A percentile compares a stretch with the other conserved stretches of the same genome.
These are phyloP conservation scores for Calocybe gangraenosa DNA, from an alignment of 768 basidiomycete species.

Conservation along the genomic window DNA sequence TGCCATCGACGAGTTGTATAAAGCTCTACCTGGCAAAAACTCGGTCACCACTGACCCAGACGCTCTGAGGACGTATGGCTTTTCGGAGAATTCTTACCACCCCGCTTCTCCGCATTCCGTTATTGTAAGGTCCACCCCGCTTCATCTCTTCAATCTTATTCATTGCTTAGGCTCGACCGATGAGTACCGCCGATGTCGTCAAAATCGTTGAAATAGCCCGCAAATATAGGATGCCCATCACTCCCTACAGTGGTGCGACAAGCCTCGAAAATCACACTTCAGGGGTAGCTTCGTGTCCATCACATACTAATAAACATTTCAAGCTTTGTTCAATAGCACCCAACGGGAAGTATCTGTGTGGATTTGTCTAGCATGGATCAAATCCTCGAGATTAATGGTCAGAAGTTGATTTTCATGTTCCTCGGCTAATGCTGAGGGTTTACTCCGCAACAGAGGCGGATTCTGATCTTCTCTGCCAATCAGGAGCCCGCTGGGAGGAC, in stretches of 20 bases:
- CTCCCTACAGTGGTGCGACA: conserved; percentile 82
- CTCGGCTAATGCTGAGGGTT: neutral
- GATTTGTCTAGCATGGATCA: conserved; percentile 83
- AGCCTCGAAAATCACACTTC: conserved; percentile 85
- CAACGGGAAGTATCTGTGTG: conserved; percentile 70
- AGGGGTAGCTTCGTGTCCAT: conserved; percentile 42
- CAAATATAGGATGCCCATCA: conserved; percentile 71
- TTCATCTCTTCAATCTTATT: neutral
- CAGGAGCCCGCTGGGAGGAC: conserved; percentile 76
- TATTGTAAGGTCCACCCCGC: conserved; percentile 27
- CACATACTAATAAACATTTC: neutral
- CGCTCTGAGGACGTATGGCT: conserved; percentile 52
- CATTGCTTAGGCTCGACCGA: conserved; percentile 46
- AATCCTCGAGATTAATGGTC: conserved; percentile 74
- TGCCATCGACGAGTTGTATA: conserved; percentile 52
- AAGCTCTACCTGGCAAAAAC: conserved; percentile 40
- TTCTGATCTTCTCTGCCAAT: conserved; percentile 71
- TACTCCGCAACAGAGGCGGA: conserved; percentile 48
- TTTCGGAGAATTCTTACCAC: conserved; percentile 68
- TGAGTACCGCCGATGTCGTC: conserved; percentile 78
- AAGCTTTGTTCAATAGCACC: conserved; percentile 26
- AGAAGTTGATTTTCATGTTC: conserved; percentile 4
- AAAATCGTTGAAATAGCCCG: conserved; percentile 72
- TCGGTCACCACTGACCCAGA: conserved; percentile 49
- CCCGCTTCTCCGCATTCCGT: conserved; percentile 52